Evolutionary conservation across 495 filamentous ascomycete species (phyloP), one percentile per base, ranked within the genome.

Genomic region (Aspergillus ostianus): DNA sequence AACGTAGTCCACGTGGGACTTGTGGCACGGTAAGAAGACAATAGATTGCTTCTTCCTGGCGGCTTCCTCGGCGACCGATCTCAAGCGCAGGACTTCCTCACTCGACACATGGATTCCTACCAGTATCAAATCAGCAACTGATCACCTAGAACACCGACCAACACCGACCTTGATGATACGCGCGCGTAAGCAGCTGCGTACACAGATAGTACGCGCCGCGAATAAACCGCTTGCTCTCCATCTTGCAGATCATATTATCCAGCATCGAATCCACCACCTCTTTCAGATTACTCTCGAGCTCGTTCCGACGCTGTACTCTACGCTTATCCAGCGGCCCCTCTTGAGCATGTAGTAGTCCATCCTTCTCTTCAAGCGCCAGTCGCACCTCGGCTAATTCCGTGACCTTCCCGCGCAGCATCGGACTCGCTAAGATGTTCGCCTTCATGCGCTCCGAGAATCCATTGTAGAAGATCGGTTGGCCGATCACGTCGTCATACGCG

Each of bases 231-330:
- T 93, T 96, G 76, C 89, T 95, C 76, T 98, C 94, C 78, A 97
- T 93, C 74, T 98, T 98, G 83, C 94, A 97, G 56, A 98, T 97
- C 94, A 98, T 98, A 51, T 88, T 86, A 66, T 96, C 90, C 58
- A 91, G 89, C 80, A 93, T 85, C 48, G 85, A 83, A 59, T 94
- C 88, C 23, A 90, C 89, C 3, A 94, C 91, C 66, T 96, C 87
- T 51, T 82, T 78, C 32, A 89, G 73, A 55, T 83, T 87, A 58
- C 78, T 78, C 62, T 87, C 82, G 57, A 90, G 82, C 59, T 86
- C 82, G 47, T 75, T 79, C 69, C 84, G 85, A 41, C 83, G 77
- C 51, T 77, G 77, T 32, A 77, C 75, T 59, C 80, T 81, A 47
- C 82, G 82, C 57, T 82, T 78, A 26, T 79, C 71, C 56, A 77